Base-by-base conservation (phyloP, 2,329 filamentous ascomycete genomes). In the Alternaria consortialis region DNA sequence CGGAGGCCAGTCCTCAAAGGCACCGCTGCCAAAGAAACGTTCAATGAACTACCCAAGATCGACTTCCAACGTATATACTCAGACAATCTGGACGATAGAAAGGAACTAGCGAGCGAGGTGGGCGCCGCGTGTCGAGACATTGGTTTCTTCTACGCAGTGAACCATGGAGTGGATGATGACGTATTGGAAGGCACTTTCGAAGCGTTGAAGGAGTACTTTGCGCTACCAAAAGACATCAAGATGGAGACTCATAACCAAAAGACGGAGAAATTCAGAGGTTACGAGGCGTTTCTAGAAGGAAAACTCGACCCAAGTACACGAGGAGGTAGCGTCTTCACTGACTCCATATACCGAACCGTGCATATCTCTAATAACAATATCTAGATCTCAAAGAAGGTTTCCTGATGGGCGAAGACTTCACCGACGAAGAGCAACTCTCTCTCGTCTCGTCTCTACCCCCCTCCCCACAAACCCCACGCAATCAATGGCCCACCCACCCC, bases 161-260 rank as follows among this genome's bases (percentile, higher is more conserved):
- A 76, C 52, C 69, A 75, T 42, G 69, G 74, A 5, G 70, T 79
- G 3, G 67, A 75, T 15, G 65, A 75, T 11, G 50, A 60, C 5
- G 27, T 75, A 23, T 51, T 77, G 36, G 63, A 71, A 7, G 67
- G 70, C 7, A 78, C 75, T 0, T 76, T 77, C 25, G 61, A 68
- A 1, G 71, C 72, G 4, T 61, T 75, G 32, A 67, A 69, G 53
- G 62, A 62, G 15, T 79, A 73, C 66, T 79, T 79, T 59, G 66
- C 64, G 5, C 60, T 78, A 9, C 68, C 69, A 2, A 66, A 53
- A 7, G 71, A 77, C 7, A 58, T 74, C 27, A 79, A 79, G 58
- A 79, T 79, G 77, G 72, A 77, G 39, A 69, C 69, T 5, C 75
- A 77, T 37, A 74, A 77, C 7, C 71, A 77, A 40, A 78, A 77